phyloP scores from a whole-genome alignment of 108 stramenopile genomes.

The Pseudonitzschia pungens region DNA sequence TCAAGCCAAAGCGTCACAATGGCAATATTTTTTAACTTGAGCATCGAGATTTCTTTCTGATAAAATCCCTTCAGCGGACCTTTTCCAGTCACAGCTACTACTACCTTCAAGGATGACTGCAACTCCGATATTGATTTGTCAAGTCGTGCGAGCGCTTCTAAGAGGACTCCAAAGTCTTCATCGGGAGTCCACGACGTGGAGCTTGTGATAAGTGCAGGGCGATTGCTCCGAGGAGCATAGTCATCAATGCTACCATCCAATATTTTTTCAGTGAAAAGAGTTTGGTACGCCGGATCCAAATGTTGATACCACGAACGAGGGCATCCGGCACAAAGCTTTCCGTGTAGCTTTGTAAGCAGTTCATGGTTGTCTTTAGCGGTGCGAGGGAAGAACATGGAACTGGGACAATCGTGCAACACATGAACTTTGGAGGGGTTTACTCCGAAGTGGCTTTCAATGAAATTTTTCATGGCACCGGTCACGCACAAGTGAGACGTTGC shows the following conservation, averaged over 20 bases:
- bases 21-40: constrained; percentile 40
- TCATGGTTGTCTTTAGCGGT: constrained; percentile 68
- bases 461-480: constrained; percentile 85
- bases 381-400: constrained; percentile 77
- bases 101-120: constrained; percentile 32
- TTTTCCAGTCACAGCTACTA: constrained; percentile 97
- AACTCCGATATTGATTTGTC: constrained; percentile 47
- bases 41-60: constrained; percentile 59
- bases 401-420: constrained; percentile 92
- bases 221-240: constrained; percentile 38
- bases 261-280: constrained; percentile 60
- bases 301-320: constrained; percentile 27
- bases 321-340: constrained; percentile 28
- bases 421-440: constrained; percentile 31
- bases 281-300: constrained; percentile 34
- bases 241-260: constrained; percentile 1
- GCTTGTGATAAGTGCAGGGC: constrained; percentile 90
- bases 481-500: constrained; percentile 92
- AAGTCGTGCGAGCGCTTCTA: constrained; percentile 78
- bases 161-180: constrained; percentile 95
- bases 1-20: constrained; percentile 94
- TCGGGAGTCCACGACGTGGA: constrained; percentile 98
- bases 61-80: constrained; percentile 88
- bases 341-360: constrained; percentile 52
- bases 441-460: constrained; percentile 73